These are phyloP conservation scores for Capronia epimyces DNA, from an alignment of 2,329 filamentous ascomycete genomes.

Conservation along the genomic window DNA sequence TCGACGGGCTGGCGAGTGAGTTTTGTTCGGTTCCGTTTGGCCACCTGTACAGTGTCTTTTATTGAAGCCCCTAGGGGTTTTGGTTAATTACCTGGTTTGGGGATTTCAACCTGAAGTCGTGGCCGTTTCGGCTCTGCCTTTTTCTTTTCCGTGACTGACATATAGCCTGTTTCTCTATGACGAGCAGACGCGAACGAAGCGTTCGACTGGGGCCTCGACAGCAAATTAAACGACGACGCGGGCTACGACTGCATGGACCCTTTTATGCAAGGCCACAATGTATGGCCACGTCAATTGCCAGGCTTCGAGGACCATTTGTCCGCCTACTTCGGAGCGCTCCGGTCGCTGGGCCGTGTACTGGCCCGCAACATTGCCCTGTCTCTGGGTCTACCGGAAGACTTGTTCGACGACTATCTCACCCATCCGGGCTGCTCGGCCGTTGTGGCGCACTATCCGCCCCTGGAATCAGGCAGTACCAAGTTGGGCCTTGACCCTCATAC, in stretches of 20 bases:
- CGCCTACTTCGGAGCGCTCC: conserved; percentile 1
- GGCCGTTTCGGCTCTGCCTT: no score
- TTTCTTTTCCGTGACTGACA: background rate
- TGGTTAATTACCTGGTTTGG: no score
- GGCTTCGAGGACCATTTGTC: conserved; percentile 9
- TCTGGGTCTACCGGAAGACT: conserved; percentile 38
- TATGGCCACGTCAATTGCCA: conserved; percentile 24
- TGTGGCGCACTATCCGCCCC: conserved; percentile 42
- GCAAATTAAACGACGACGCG: conserved; percentile 5
- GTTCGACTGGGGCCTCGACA: conserved; percentile 21
- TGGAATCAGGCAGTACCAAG: conserved; percentile 29
- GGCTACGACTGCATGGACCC: background rate
- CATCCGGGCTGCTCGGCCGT: conserved; percentile 34
- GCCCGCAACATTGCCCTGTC: conserved; percentile 39
- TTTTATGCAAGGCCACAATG: conserved; percentile 6
- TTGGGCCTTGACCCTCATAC: conserved; percentile 43
- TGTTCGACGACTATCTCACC: conserved; percentile 36
- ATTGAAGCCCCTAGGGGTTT: no score
- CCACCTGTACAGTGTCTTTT: no score
- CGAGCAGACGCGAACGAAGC: conserved; percentile 12
- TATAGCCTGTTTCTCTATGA: no score
- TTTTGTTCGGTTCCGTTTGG: background rate
- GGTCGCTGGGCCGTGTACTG: conserved; percentile 30
- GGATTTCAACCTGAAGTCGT: no score
- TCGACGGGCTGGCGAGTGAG: conserved; percentile 6